phyloP scores from a whole-genome alignment of 2,329 filamentous ascomycete species.

The Rhexocercosporidium sp. region DNA sequence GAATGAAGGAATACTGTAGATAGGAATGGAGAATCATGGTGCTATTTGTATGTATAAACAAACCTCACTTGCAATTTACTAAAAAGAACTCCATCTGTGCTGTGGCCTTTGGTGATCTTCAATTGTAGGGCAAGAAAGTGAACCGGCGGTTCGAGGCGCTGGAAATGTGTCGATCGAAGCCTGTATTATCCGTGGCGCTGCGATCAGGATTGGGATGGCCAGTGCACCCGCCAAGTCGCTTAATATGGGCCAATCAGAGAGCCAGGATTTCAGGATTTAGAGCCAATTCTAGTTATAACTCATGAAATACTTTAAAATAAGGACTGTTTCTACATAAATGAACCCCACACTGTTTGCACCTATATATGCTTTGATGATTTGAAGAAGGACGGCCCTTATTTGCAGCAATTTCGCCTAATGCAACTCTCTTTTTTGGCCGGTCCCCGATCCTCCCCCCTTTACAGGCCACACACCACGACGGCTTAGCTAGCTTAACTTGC shows the following conservation, averaged over 20 bases:
- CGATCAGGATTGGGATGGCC: not conserved
- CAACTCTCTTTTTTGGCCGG: not conserved
- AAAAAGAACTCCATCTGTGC: no score
- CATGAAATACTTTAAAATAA: not conserved
- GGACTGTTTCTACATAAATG: not conserved
- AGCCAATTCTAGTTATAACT: not conserved
- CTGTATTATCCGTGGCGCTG: slow-evolving; percentile 8
- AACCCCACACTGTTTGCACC: not conserved
- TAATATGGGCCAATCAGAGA: not conserved
- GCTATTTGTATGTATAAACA: no score
- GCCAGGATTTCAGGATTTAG: not conserved
- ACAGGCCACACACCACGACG: not conserved
- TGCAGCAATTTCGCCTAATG: not conserved
- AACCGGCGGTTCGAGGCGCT: no score
- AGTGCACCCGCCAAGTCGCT: not conserved
- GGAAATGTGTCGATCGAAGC: no score
- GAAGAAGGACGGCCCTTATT: not conserved
- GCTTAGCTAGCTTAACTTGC: not conserved
- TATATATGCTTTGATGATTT: not conserved
- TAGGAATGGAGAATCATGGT: no score
- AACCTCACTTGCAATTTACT: no score
- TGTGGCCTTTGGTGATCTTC: no score
- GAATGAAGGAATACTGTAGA: no score
- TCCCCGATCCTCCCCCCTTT: not conserved
- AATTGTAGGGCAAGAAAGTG: no score